Evolutionary conservation across 371 early-diverging fungal species (phyloP).

Genomic region (Dichotomocladium elegans): DNA sequence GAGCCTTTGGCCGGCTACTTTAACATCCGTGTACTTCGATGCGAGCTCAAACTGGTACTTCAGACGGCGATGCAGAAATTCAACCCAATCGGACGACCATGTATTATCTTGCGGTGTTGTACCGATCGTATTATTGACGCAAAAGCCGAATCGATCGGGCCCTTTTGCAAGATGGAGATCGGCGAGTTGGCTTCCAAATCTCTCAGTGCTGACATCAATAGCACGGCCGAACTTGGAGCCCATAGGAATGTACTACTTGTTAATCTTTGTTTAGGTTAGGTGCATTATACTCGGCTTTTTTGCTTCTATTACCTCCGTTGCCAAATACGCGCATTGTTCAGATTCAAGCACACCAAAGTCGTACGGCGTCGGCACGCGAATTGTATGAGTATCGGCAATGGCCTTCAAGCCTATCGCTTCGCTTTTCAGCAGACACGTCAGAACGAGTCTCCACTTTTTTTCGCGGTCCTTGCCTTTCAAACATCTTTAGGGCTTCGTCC

Average conservation of each 20-base stretch:
- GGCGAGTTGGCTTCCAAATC: constrained; percentile 8
- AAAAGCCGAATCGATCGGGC: constrained; percentile 8
- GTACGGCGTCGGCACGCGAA: constrained; percentile 11
- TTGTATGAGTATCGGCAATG: constrained; percentile 9
- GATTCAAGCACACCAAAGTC: constrained; percentile 1
- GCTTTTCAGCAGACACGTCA: background rate
- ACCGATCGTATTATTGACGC: constrained; percentile 9
- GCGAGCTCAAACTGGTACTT: constrained; percentile 12
- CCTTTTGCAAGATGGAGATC: constrained; percentile 8
- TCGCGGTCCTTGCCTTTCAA: background rate
- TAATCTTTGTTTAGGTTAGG: no score
- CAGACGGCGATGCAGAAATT: constrained; percentile 8
- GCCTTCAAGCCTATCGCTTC: constrained; percentile 11
- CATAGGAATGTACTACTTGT: constrained; percentile 5
- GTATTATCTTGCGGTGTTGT: constrained; percentile 11
- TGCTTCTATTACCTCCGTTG: constrained; percentile 7
- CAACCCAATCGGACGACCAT: constrained; percentile 7
- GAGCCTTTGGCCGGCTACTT: background rate
- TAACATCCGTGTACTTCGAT: background rate
- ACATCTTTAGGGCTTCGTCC: constrained; percentile 7
- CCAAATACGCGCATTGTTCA: constrained; percentile 2
- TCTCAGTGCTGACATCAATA: no score
- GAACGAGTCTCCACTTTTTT: background rate
- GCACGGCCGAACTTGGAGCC: constrained; percentile 1
- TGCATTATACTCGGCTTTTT: no score